Evolutionary conservation across 1,284 basidiomycete species (phyloP).

Genomic region (Cystobasidiaceae sp.): DNA sequence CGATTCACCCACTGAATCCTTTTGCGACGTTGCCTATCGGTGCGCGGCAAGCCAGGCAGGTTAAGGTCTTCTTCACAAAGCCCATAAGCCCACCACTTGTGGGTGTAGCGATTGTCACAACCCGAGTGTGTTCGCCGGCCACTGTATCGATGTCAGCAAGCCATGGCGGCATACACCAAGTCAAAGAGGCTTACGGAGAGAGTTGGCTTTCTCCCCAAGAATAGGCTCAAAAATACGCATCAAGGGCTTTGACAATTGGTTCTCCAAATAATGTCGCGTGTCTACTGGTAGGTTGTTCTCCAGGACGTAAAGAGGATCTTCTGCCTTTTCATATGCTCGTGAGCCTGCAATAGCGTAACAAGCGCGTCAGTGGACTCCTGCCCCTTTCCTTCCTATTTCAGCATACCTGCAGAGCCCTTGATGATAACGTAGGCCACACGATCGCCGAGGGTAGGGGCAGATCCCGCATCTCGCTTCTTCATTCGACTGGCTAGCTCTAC

Average conservation of each 20-base stretch:
- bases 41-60: constrained; percentile 89
- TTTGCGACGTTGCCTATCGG: constrained; percentile 63
- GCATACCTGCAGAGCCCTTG: constrained; percentile 80
- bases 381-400: background rate
- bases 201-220: constrained; percentile 77
- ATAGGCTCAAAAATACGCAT: constrained; percentile 98
- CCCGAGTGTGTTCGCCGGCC: constrained; percentile 84
- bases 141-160: constrained; percentile 53
- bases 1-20: constrained; percentile 58
- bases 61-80: constrained; percentile 87
- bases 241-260: constrained; percentile 89
- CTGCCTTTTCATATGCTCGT: constrained; percentile 95
- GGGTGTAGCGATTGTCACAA: constrained; percentile 78
- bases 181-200: constrained; percentile 58
- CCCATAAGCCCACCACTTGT: constrained; percentile 94
- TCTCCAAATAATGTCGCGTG: constrained; percentile 93
- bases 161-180: background rate
- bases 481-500: constrained; percentile 89
- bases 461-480: constrained; percentile 91
- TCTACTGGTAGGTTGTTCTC: constrained; percentile 96
- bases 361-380: background rate
- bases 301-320: constrained; percentile 89
- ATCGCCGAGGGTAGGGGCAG: constrained; percentile 86
- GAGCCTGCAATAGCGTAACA: constrained; percentile 61
- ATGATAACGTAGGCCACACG: constrained; percentile 96